phyloP scores from a whole-genome alignment of 805 yeast genomes.

The Zygosaccharomyces lentus region DNA sequence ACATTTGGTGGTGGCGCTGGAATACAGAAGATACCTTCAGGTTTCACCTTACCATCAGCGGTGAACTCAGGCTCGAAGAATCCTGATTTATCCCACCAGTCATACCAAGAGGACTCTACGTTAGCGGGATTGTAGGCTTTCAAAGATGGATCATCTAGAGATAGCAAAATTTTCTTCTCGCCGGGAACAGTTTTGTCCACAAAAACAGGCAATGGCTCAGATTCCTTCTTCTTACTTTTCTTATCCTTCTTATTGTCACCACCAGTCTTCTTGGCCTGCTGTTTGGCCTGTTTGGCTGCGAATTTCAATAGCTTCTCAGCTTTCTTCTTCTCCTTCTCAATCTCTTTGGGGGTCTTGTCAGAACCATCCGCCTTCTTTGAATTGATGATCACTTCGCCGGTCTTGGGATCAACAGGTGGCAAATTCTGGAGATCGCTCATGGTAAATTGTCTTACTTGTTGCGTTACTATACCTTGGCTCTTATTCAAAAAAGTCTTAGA shows the following conservation, averaged over 20 bases:
- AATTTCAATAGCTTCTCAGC: constrained; percentile 86
- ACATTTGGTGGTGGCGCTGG: constrained; percentile 99
- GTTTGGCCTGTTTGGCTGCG: constrained; percentile 73
- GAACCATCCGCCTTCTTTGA: constrained; percentile 40
- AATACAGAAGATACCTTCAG: constrained; percentile 81
- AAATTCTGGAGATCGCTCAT: constrained; percentile 33
- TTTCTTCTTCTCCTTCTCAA: constrained; percentile 82
- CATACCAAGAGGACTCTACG: constrained; percentile 96
- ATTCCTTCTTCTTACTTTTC: constrained; percentile 64
- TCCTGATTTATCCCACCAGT: constrained; percentile 92
- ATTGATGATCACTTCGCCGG: constrained; percentile 37
- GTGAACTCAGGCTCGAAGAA: constrained; percentile 83
- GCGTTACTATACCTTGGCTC: constrained; percentile 3
- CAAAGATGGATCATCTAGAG: constrained; percentile 86
- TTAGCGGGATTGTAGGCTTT: constrained; percentile 90
- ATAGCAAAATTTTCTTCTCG: constrained; percentile 82
- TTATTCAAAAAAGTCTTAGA: not conserved
- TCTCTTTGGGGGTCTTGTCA: constrained; percentile 70
- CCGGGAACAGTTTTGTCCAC: constrained; percentile 82
- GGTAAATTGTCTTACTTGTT: constrained; percentile 16
- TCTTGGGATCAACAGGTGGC: constrained; percentile 36
- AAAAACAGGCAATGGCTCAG: constrained; percentile 77
- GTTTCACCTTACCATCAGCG: constrained; percentile 66
- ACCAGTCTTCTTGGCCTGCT: constrained; percentile 11
- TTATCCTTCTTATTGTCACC: constrained; percentile 49